Evolutionary conservation across 1,284 basidiomycete species (phyloP).

Genomic region (Apiotrichum gracile): DNA sequence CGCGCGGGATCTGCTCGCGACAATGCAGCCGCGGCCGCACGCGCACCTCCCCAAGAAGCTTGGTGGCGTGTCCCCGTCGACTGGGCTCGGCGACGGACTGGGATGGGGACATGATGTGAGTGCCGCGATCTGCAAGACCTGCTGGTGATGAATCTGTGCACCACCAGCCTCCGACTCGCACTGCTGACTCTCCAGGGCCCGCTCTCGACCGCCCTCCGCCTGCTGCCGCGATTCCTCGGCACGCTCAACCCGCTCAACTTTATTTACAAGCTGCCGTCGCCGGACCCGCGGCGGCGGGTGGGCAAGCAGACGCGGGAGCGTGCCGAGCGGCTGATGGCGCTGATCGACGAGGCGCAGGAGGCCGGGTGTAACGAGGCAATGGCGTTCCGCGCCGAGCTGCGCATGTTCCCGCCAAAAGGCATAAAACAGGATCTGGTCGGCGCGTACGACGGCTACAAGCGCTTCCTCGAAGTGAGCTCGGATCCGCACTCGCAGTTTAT

Average conservation of each 20-base stretch:
- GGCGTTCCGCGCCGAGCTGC: constrained; percentile 63
- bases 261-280: background rate
- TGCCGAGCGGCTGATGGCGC: constrained; percentile 66
- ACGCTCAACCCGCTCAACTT: constrained; percentile 31
- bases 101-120: constrained; percentile 35
- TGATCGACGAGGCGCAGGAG: constrained; percentile 70
- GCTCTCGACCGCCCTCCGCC: constrained; percentile 31
- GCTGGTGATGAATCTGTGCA: too few species aligned
- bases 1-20: constrained; percentile 23
- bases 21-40: constrained; percentile 21
- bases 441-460: constrained; percentile 21
- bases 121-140: background rate
- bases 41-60: constrained; percentile 28
- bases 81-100: constrained; percentile 32
- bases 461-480: constrained; percentile 43
- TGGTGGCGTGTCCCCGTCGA: constrained; percentile 12
- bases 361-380: constrained; percentile 71
- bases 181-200: too few species aligned
- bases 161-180: too few species aligned
- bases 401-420: constrained; percentile 51
- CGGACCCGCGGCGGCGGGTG: constrained; percentile 6
- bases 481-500: constrained; percentile 77
- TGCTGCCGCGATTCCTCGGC: constrained; percentile 29
- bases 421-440: constrained; percentile 31
- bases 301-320: constrained; percentile 22